phyloP scores from a whole-genome alignment of 2,329 filamentous ascomycete genomes.

The Epichloe typhina region DNA sequence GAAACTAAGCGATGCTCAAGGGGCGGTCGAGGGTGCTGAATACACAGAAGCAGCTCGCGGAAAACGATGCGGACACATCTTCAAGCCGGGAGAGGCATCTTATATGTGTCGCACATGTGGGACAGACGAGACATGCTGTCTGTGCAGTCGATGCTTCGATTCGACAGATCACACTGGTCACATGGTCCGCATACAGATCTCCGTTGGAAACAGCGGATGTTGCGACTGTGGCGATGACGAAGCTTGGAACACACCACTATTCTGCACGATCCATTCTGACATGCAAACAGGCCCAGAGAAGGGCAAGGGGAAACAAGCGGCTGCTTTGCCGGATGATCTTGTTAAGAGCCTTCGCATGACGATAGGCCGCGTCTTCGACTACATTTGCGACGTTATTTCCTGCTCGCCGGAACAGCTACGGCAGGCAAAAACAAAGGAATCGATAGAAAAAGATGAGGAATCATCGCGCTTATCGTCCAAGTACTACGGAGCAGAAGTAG shows the following conservation, averaged over 20 bases:
- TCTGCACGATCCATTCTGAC: conserved; percentile 85
- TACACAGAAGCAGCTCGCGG: conserved; percentile 86
- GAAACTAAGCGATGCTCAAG: conserved; percentile 78
- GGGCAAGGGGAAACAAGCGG: conserved; percentile 46
- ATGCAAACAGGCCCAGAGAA: conserved; percentile 35
- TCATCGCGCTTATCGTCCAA: conserved; percentile 58
- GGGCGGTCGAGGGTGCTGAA: conserved; percentile 84
- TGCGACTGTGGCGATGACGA: conserved; percentile 96
- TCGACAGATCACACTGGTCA: conserved; percentile 90
- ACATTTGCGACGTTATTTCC: conserved; percentile 94
- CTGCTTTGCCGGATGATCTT: conserved; percentile 59
- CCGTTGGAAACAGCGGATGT: conserved; percentile 84
- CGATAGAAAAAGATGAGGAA: conserved; percentile 67
- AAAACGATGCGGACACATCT: conserved; percentile 93
- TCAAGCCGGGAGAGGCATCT: conserved; percentile 84
- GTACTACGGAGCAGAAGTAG: conserved; percentile 51
- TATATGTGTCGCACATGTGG: conserved; percentile 93
- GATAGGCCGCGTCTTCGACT: conserved; percentile 75
- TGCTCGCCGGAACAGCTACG: conserved; percentile 94
- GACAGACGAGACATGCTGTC: conserved; percentile 85
- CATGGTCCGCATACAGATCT: conserved; percentile 78
- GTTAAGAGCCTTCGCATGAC: conserved; percentile 71
- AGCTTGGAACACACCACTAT: conserved; percentile 77
- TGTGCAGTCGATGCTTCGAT: conserved; percentile 91
- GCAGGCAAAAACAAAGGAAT: conserved; percentile 68